Base-by-base conservation (phyloP, 768 basidiomycete genomes). In the Baorangia bicolor region DNA sequence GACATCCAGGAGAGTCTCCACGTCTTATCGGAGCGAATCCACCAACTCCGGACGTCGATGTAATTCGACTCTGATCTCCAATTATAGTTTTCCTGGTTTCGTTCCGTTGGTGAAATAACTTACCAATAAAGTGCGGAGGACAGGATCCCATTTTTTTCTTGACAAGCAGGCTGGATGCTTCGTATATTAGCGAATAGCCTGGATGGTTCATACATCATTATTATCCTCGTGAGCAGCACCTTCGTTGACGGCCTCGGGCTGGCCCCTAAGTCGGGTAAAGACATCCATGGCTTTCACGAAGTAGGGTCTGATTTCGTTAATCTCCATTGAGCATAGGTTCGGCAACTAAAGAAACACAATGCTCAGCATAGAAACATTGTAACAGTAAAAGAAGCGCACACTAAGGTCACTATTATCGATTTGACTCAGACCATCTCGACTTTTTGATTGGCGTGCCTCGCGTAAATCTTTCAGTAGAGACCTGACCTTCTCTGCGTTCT, bases 361-460 rank as follows among this genome's bases (percentile, higher is more conserved):
- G 20, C 5, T 49, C 35, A 49, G 37, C 49, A 47, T 21, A 16
- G 43, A 43, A 40, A 50, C 41, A 45, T 34, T 13, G 55, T 31
- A 4, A 16, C 8, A 33, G 33, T 30, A 31, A 45, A 48, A 45
- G 38, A n/a, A n/a, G 73, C 86, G 39, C 69, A 92, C 92, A 72
- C 84, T 85, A 27, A 94, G 79, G 69, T 91, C 89, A 60, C 84
- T 88, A 65, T 91, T 82, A 69, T 94, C 90, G 28, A 97, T 78
- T 56, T 82, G 83, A 56, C 81, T 78, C 2, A 98, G 74, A 78
- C 94, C 94, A 51, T 90, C 84, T 57, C 95, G 77, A 73, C 90
- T 88, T 68, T 99, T 99, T 9, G 94, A 90, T 69, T 98, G 96
- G 37, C 97, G 82, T 13, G 92, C 92, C 75, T 98, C 95, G 13